phyloP scores from a whole-genome alignment of 768 basidiomycete genomes.

The Amanita rimosa region DNA sequence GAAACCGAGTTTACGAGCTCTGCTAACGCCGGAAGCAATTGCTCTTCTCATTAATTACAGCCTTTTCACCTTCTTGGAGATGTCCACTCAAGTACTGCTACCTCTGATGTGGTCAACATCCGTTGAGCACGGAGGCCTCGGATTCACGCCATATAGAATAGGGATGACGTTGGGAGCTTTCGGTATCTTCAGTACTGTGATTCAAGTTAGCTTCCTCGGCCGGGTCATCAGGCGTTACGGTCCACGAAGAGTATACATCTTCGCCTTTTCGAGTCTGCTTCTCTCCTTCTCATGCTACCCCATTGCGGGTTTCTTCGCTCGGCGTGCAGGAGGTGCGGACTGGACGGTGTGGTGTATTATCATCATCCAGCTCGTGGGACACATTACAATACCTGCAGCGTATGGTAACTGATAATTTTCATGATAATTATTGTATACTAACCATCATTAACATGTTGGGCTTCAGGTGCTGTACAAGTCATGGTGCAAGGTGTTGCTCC shows the following conservation, averaged over 20 bases:
- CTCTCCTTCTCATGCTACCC: conserved; percentile 7
- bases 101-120: conserved; percentile 35
- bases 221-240: too few relatives aligned
- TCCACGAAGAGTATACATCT: conserved; percentile 28
- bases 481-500: background rate
- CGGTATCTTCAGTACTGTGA: too few relatives aligned
- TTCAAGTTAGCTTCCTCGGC: too few relatives aligned
- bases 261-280: conserved; percentile 13
- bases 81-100: background rate
- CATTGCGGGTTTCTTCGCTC: conserved; percentile 6
- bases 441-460: too few relatives aligned
- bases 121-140: conserved; percentile 41
- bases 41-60: background rate
- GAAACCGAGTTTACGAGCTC: too few relatives aligned
- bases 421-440: too few relatives aligned
- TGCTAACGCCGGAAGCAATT: background rate
- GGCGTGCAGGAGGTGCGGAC: background rate
- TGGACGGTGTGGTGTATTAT: background rate
- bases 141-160: conserved; percentile 18
- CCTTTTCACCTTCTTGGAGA: background rate
- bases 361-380: too few relatives aligned
- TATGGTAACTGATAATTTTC: background rate
- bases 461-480: background rate
- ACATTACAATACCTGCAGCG: too few relatives aligned
- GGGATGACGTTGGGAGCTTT: too few relatives aligned